Percentiles rank a stretch among this genome's conserved stretches.
Conservation (phyloP, 805 yeast genomes). For the Teunomyces barrocoloradensis region DNA sequence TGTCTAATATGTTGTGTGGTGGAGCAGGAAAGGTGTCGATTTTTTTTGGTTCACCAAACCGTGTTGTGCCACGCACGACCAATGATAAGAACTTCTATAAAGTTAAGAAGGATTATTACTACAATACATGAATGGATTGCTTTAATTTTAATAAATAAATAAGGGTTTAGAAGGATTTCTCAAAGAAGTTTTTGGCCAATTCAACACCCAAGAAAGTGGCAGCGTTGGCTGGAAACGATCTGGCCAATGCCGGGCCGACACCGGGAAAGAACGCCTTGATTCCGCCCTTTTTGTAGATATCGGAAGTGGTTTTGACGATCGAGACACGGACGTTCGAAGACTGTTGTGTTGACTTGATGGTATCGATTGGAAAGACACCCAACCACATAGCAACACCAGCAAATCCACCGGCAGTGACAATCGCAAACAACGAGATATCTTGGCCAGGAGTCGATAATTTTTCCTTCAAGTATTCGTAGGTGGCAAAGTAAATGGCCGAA, state of each 20-base stretch:
- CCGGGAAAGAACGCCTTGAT: constrained; percentile 95
- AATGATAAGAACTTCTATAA: background rate
- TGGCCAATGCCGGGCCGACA: constrained; percentile 87
- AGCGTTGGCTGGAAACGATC: constrained; percentile 99
- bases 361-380: constrained; percentile 93
- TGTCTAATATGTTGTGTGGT: constrained; percentile 6
- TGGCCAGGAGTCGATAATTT: constrained; percentile 54
- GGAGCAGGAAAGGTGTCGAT: constrained; percentile 5
- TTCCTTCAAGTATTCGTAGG: constrained; percentile 80
- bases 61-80: constrained; percentile 8
- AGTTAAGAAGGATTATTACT: no score
- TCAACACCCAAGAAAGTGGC: constrained; percentile 97
- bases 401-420: constrained; percentile 88
- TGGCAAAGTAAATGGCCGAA: constrained; percentile 90
- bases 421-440: constrained; percentile 65
- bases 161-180: constrained; percentile 19
- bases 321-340: constrained; percentile 54
- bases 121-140: background rate
- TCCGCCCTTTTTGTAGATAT: constrained; percentile 75
- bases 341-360: constrained; percentile 83
- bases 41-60: constrained; percentile 7
- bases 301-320: constrained; percentile 61
- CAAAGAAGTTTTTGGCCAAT: constrained; percentile 52
- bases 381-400: constrained; percentile 98
- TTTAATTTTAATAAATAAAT: background rate